Percentiles rank a stretch among this genome's conserved stretches.
These are phyloP conservation scores for Corynespora cassiicola DNA, from an alignment of 2,329 filamentous ascomycete species.

Conservation along the genomic window DNA sequence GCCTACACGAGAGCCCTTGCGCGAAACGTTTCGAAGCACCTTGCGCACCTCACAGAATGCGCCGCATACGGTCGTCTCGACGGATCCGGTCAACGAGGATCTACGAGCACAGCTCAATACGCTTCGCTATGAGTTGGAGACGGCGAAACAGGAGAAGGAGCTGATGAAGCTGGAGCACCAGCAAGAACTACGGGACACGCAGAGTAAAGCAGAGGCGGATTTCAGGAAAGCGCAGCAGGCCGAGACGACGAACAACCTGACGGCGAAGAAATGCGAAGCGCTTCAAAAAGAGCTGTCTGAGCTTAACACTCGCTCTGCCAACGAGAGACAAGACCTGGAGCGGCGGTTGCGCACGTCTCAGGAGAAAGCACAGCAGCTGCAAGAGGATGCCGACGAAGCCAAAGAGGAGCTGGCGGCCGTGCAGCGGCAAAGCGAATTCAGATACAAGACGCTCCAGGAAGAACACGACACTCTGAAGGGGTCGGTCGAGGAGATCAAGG, in stretches of 20 bases:
- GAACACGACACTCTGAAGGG: slow-evolving; percentile 65
- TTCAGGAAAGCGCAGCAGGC: slow-evolving; percentile 71
- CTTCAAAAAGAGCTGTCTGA: slow-evolving; percentile 63
- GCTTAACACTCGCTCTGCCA: slow-evolving; percentile 59
- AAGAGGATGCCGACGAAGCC: slow-evolving; percentile 84
- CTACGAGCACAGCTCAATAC: slow-evolving; percentile 90
- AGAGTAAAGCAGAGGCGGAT: slow-evolving; percentile 83
- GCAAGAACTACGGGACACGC: slow-evolving; percentile 81
- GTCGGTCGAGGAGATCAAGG: slow-evolving; percentile 65
- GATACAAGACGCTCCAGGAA: slow-evolving; percentile 66
- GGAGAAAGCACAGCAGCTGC: slow-evolving; percentile 74
- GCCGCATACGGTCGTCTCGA: slow-evolving; percentile 43
- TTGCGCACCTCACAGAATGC: slow-evolving; percentile 51
- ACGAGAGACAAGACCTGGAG: slow-evolving; percentile 63
- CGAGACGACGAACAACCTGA: slow-evolving; percentile 59
- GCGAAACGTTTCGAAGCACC: slow-evolving; percentile 48
- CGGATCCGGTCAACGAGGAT: slow-evolving; percentile 69
- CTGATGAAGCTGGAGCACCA: slow-evolving; percentile 79
- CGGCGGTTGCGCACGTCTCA: slow-evolving; percentile 62
- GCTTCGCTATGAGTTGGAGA: slow-evolving; percentile 85
- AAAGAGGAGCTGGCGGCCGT: slow-evolving; percentile 75
- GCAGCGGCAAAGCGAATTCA: slow-evolving; percentile 69
- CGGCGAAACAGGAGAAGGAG: slow-evolving; percentile 85
- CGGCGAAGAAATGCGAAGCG: slow-evolving; percentile 61
- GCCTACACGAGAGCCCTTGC: slow-evolving; percentile 43